Conservation (phyloP, 805 yeast genomes). For the Pichia cabralensis region DNA sequence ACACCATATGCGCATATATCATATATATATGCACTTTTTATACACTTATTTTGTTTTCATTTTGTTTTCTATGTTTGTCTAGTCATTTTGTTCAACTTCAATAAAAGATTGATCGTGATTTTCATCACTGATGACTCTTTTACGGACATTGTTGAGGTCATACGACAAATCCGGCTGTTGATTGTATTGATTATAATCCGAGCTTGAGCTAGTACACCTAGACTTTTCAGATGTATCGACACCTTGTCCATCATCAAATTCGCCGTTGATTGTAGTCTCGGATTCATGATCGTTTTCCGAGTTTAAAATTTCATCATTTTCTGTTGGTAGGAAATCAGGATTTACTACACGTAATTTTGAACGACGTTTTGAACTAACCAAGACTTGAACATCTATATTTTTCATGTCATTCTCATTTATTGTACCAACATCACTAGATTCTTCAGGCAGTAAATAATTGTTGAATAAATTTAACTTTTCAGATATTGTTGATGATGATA, state of each 20-base stretch:
- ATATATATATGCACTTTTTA: too few species aligned
- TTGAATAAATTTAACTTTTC: too few species aligned
- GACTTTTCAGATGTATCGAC: too few species aligned
- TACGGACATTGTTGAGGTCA: constrained; percentile 6
- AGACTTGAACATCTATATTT: constrained; percentile 57
- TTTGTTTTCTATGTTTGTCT: too few species aligned
- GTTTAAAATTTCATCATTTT: too few species aligned
- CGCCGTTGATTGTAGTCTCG: too few species aligned
- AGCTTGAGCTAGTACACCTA: constrained; percentile 9
- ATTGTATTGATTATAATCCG: too few species aligned
- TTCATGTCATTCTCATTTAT: constrained; percentile 31
- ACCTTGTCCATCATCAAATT: too few species aligned
- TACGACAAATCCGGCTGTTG: too few species aligned
- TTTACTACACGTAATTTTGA: constrained; percentile 51
- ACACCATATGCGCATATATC: too few species aligned
- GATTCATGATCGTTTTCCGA: constrained; percentile 1
- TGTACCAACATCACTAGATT: not conserved
- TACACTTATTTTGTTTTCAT: too few species aligned
- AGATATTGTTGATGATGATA: not conserved
- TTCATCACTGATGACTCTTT: constrained; percentile 24
- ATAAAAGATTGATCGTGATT: constrained; percentile 1
- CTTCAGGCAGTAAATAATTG: not conserved
- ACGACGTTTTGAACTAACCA: constrained; percentile 57
- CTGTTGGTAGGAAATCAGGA: too few species aligned
- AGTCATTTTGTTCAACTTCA: not conserved